A percentile compares a stretch with the other conserved stretches of the same genome.
phyloP scores from a whole-genome alignment of 768 basidiomycete species.

The Boletus vermiculosoides region DNA sequence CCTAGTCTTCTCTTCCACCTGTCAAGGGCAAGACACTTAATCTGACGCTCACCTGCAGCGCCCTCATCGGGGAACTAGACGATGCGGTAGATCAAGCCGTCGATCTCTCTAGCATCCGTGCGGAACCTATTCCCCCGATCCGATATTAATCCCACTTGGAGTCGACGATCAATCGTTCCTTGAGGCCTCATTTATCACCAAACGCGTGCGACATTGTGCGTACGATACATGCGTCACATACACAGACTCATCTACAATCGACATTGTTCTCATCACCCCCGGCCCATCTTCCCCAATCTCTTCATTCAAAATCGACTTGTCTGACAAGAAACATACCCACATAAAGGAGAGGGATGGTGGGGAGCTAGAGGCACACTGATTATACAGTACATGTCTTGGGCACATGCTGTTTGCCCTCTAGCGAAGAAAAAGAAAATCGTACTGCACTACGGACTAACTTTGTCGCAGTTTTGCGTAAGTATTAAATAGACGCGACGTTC shows the following conservation, averaged over 20 bases:
- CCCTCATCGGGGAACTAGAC: constrained; percentile 84
- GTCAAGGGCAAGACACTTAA: background rate
- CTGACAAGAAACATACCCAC: constrained; percentile 6
- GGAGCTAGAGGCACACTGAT: background rate
- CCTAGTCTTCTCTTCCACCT: background rate
- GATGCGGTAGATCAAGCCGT: constrained; percentile 72
- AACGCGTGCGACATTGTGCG: background rate
- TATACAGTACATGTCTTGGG: background rate
- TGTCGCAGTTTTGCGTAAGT: background rate
- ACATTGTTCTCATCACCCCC: background rate
- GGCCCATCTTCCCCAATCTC: background rate
- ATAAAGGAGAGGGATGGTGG: background rate
- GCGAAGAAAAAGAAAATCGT: background rate
- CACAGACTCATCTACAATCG: background rate
- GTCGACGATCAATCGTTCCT: background rate
- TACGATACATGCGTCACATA: background rate
- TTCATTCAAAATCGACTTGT: background rate
- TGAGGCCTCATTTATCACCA: background rate
- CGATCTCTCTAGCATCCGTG: constrained; percentile 75
- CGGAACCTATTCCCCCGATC: constrained; percentile 84
- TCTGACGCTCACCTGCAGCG: constrained; percentile 38
- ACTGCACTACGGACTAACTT: background rate
- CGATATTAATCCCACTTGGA: constrained; percentile 50
- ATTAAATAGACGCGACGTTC: background rate
- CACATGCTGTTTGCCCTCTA: background rate